Evolutionary conservation across 495 filamentous ascomycete genomes (phyloP).

Genomic region (Letharia lupina): DNA sequence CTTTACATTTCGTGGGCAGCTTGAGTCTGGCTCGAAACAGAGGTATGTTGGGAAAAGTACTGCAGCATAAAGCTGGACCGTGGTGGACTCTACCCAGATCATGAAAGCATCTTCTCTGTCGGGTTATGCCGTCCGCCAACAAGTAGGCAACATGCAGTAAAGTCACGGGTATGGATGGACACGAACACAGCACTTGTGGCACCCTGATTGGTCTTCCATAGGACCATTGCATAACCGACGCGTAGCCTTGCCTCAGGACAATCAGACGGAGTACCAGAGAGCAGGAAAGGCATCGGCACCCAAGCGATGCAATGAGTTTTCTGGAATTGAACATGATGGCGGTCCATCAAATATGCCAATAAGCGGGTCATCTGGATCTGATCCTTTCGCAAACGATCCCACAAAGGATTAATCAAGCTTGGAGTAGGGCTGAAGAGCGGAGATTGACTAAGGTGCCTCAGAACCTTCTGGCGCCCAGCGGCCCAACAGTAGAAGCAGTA

Average conservation of each 20-base stretch:
- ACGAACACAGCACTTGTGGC: not conserved
- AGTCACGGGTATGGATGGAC: not conserved
- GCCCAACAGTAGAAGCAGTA: not conserved
- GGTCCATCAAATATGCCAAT: not conserved
- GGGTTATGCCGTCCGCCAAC: not conserved
- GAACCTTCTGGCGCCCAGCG: not conserved
- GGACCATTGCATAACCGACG: not conserved
- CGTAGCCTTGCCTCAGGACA: not conserved
- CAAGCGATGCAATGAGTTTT: not conserved
- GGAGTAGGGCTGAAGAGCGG: not conserved
- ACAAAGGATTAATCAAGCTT: not conserved
- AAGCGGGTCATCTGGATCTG: not conserved
- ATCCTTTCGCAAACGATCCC: slow-evolving; percentile 2
- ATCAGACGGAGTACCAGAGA: not conserved
- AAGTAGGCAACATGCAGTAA: not conserved
- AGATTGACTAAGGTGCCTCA: too few relatives aligned
- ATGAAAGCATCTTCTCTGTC: not conserved
- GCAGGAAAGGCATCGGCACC: not conserved
- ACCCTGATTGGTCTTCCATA: not conserved
- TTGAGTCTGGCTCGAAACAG: not conserved
- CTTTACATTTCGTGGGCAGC: not conserved
- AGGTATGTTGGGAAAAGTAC: not conserved
- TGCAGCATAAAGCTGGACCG: not conserved
- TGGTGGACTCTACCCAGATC: not conserved
- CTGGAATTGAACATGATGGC: not conserved